Evolutionary conservation across 2,329 filamentous ascomycete genomes (phyloP).

Genomic region (Sarocladium brachiariae): DNA sequence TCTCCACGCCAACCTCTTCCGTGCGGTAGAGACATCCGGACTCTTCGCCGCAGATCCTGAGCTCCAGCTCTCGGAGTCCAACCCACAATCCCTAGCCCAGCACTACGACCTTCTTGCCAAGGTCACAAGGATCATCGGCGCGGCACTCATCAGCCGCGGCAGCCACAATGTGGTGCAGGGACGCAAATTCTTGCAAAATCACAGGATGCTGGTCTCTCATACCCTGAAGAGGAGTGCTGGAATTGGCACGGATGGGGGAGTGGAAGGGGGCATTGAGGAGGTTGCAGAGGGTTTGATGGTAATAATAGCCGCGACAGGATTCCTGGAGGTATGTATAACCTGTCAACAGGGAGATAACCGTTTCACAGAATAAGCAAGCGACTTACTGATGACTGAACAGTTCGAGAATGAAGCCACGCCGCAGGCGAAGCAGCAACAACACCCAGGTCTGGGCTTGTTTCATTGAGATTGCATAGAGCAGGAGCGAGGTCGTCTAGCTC

Average conservation of each 20-base stretch:
- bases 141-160: constrained; percentile 74
- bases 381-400: constrained; percentile 17
- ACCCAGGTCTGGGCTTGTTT: constrained; percentile 31
- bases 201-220: constrained; percentile 76
- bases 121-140: constrained; percentile 73
- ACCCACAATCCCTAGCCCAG: constrained; percentile 63
- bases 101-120: constrained; percentile 81
- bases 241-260: constrained; percentile 46
- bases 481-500: too few species aligned
- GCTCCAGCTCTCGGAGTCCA: constrained; percentile 70
- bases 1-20: constrained; percentile 84
- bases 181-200: constrained; percentile 71
- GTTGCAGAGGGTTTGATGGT: constrained; percentile 81
- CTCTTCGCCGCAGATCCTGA: constrained; percentile 89
- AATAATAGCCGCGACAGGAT: constrained; percentile 74
- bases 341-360: background rate
- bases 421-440: constrained; percentile 24
- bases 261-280: constrained; percentile 46
- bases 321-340: constrained; percentile 87
- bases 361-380: background rate
- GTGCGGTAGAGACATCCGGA: constrained; percentile 70
- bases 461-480: constrained; percentile 26
- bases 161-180: constrained; percentile 77
- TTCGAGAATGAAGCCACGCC: constrained; percentile 33
- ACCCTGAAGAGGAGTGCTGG: constrained; percentile 86